Evolutionary conservation across 768 basidiomycete species (phyloP).

Genomic region (Harrya chromipes): DNA sequence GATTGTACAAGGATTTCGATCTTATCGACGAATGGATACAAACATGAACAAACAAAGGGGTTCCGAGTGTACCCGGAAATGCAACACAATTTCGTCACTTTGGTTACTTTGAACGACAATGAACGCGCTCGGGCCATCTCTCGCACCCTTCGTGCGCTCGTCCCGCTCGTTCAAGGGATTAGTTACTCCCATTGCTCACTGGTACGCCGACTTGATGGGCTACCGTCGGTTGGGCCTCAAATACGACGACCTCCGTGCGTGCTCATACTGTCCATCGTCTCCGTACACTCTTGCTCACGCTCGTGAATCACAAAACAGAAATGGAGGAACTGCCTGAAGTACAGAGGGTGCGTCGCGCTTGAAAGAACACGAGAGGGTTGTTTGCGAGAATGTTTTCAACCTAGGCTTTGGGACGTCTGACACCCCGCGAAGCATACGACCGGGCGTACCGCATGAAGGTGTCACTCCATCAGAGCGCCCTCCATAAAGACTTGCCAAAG

Average conservation of each 20-base stretch:
- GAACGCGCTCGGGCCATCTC: constrained; percentile 61
- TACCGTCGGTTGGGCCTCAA: constrained; percentile 86
- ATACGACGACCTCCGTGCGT: constrained; percentile 93
- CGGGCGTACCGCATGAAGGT: constrained; percentile 86
- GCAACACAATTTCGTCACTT: not conserved
- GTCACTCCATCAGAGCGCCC: constrained; percentile 69
- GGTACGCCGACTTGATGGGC: constrained; percentile 78
- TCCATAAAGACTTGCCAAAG: constrained; percentile 79
- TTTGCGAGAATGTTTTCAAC: not conserved
- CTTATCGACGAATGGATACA: constrained; percentile 32
- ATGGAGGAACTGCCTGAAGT: constrained; percentile 76
- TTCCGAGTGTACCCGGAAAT: constrained; percentile 23
- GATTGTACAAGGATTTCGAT: constrained; percentile 28
- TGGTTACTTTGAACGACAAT: constrained; percentile 1
- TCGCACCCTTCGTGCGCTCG: constrained; percentile 73
- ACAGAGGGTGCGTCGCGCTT: constrained; percentile 57
- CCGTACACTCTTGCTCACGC: not conserved
- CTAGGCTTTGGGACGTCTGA: constrained; percentile 83
- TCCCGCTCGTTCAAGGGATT: constrained; percentile 63
- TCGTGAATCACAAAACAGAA: constrained; percentile 38
- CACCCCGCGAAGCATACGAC: constrained; percentile 80
- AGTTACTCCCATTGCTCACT: constrained; percentile 75
- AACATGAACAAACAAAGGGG: constrained; percentile 43
- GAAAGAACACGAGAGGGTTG: not conserved
- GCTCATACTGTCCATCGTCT: not conserved